Conservation (phyloP, 805 yeast species). For the Yamadazyma tumulicola region DNA sequence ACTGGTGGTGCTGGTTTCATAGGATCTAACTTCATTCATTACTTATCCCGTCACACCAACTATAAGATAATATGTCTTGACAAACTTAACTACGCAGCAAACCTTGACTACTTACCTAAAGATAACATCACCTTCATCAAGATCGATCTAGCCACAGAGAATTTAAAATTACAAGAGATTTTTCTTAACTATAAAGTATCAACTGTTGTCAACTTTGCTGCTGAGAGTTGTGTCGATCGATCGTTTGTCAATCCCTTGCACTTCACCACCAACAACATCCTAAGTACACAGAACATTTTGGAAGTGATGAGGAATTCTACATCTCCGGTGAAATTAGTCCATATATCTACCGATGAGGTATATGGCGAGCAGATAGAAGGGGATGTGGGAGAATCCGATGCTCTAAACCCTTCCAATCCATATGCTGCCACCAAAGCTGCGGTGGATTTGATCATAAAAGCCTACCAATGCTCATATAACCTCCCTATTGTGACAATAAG, state of each 20-base stretch:
- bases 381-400: slow-evolving; percentile 30
- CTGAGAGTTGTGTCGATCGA: slow-evolving; percentile 53
- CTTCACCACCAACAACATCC: slow-evolving; percentile 43
- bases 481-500: slow-evolving; percentile 43
- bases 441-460: slow-evolving; percentile 44
- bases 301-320: slow-evolving; percentile 32
- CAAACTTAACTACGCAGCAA: slow-evolving; percentile 44
- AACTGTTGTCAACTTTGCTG: slow-evolving; percentile 48
- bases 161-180: slow-evolving; percentile 16
- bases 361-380: slow-evolving; percentile 43
- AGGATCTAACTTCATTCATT: slow-evolving; percentile 46
- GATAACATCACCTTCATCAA: slow-evolving; percentile 21
- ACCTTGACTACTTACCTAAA: slow-evolving; percentile 7
- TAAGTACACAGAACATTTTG: slow-evolving; percentile 45
- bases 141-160: slow-evolving; percentile 35
- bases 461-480: slow-evolving; percentile 41
- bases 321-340: slow-evolving; percentile 27
- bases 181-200: slow-evolving; percentile 14
- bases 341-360: slow-evolving; percentile 59
- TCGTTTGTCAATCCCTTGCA: slow-evolving; percentile 43
- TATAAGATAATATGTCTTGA: slow-evolving; percentile 44
- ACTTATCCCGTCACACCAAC: slow-evolving; percentile 25
- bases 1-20: slow-evolving; percentile 61
- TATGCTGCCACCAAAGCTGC: slow-evolving; percentile 57
- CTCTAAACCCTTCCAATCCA: slow-evolving; percentile 52